These are phyloP conservation scores for Lipomyces yamadae DNA, from an alignment of 805 yeast genomes.

Conservation along the genomic window DNA sequence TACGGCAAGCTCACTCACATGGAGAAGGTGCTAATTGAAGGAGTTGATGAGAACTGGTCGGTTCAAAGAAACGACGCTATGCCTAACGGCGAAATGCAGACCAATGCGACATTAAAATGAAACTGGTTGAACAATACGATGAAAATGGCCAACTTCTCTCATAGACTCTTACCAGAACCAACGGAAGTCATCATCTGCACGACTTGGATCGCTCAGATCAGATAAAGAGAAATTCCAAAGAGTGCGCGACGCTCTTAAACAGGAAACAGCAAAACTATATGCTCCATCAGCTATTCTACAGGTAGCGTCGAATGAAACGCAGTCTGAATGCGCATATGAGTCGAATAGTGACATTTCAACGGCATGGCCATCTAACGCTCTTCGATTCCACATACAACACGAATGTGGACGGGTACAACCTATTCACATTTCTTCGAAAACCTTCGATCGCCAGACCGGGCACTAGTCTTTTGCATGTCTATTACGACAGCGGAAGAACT, in stretches of 20 bases:
- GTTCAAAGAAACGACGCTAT: no score
- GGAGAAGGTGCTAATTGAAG: no score
- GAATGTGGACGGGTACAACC: not conserved
- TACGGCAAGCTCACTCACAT: no score
- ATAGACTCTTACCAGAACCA: not conserved
- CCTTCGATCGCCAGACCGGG: no score
- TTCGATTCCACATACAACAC: not conserved
- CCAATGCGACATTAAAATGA: not conserved
- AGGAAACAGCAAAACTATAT: not conserved
- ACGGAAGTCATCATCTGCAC: not conserved
- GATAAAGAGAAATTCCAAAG: not conserved
- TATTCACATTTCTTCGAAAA: not conserved
- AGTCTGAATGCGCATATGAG: not conserved
- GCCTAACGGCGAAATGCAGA: not conserved
- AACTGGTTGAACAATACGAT: not conserved
- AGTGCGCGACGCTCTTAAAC: not conserved
- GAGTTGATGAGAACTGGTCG: no score
- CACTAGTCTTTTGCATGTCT: not conserved
- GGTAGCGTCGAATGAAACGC: not conserved
- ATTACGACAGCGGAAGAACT: not conserved
- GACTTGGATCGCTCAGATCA: not conserved
- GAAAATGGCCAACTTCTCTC: slow-evolving; percentile 1
- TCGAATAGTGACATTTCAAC: not conserved
- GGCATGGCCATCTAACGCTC: not conserved
- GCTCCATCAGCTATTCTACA: not conserved